Conservation (phyloP, 306 rosid species). For the Cicer arietinum region DNA sequence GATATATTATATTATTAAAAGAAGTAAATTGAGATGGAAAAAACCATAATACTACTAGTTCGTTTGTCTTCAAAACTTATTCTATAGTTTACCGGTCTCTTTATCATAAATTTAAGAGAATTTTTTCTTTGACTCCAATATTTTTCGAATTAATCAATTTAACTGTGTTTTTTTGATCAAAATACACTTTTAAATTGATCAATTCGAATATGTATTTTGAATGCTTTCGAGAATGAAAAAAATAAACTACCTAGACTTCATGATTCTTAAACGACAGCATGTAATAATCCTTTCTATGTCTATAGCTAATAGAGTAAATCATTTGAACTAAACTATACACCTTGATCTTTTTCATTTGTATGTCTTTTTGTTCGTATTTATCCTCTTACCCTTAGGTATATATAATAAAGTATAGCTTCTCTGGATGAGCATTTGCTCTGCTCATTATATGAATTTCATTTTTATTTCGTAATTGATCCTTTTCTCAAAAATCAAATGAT, state of each 20-base stretch:
- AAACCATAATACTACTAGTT: too few species aligned
- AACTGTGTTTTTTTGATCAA: too few species aligned
- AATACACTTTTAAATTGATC: too few species aligned
- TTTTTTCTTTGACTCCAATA: too few species aligned
- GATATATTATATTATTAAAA: too few species aligned
- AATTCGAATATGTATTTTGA: too few species aligned
- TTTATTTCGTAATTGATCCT: background rate
- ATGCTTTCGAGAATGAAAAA: too few species aligned
- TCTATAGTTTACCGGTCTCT: background rate
- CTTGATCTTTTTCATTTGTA: background rate
- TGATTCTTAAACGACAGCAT: background rate
- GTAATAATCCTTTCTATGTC: background rate
- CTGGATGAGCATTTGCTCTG: background rate
- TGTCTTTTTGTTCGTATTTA: conserved; percentile 22
- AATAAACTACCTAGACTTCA: too few species aligned
- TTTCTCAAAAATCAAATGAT: background rate
- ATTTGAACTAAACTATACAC: background rate
- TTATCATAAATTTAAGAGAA: background rate
- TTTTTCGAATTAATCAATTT: too few species aligned
- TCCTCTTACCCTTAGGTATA: conserved; percentile 5
- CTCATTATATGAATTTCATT: conserved; percentile 7
- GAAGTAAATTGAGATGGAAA: background rate
- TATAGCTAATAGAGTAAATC: background rate
- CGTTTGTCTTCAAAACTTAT: background rate
- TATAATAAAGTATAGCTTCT: conserved; percentile 27